Evolutionary conservation across 805 yeast genomes (phyloP), one percentile per base, ranked within the genome.

Genomic region (Sugiyamaella lignohabitans): DNA sequence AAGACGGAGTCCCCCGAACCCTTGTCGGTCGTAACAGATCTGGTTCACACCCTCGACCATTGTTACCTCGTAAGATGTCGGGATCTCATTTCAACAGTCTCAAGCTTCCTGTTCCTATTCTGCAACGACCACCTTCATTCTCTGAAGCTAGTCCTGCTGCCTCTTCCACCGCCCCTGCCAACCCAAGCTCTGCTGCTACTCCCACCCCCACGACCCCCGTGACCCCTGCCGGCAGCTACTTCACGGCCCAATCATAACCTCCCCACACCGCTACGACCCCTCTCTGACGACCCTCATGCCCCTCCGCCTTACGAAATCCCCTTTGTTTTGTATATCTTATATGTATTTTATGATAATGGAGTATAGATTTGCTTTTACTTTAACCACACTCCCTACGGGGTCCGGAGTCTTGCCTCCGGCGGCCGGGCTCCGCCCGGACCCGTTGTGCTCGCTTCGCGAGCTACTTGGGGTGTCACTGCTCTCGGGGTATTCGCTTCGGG

Each of bases 1-100:
- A 40, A 18, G 27, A 21, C 29, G 24, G 38, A 4, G 23, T 46
- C 16, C 45, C 49, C 23, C 40, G 49, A 10, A 27, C 44, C 20
- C n/a, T 34, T 2, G 24, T 27, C 4, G 45, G 45, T 44, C 40
- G 18, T 40, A 27, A 14, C 14, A 8, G 36, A 24, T 29, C 50
- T 38, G 43, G 41, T 23, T 40, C 45, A 6, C 48, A 38, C 18
- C 43, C 42, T 10, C 45, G 51, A 8, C 42, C 53, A n/a, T 38
- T 21, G 3, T 11, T 45, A 11, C 47, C 43, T 6, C 30, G 48
- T 8, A 45, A 45, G 27, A n/a, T 39, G 23, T 45, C 48, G 18
- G 40, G 40, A 3, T 45, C 48, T 22, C 48, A 50, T 21, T 50
- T 52, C 38, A 47, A 46, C 38, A 53, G 55, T 10, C 47, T 51